Conservation (phyloP, 306 rosid species). For the Acacia acuminata region DNA sequence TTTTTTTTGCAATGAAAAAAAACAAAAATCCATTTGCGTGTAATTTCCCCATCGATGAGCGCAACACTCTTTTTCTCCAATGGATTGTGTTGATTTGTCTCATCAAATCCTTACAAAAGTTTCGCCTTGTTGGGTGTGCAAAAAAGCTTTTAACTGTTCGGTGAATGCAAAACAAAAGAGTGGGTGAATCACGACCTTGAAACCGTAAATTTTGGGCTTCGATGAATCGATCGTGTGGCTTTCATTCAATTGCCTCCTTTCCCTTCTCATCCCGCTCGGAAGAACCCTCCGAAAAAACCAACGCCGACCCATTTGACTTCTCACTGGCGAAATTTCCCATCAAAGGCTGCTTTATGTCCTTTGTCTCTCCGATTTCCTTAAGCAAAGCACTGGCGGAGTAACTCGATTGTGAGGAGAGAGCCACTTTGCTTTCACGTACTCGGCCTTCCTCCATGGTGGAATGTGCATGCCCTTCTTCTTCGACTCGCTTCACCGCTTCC, state of each 20-base stretch:
- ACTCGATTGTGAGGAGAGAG: constrained; percentile 53
- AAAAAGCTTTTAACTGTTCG: no score
- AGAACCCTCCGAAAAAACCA: constrained; percentile 29
- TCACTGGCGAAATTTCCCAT: background rate
- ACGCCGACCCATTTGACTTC: constrained; percentile 28
- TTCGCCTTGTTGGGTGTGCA: no score
- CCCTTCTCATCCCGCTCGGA: constrained; percentile 31
- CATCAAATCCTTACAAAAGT: no score
- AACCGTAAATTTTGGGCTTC: constrained; percentile 51
- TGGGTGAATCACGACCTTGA: constrained; percentile 45
- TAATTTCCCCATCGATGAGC: no score
- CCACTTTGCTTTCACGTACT: constrained; percentile 81
- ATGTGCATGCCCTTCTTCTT: constrained; percentile 73
- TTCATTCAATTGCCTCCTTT: constrained; percentile 40
- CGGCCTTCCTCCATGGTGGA: constrained; percentile 79
- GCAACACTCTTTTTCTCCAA: no score
- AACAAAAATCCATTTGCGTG: no score
- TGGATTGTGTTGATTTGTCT: no score
- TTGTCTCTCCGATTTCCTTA: background rate
- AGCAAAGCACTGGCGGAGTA: background rate
- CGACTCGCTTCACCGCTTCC: constrained; percentile 78
- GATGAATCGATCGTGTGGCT: constrained; percentile 43
- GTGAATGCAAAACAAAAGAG: no score
- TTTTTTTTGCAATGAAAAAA: no score
- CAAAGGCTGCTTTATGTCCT: constrained; percentile 1